These are phyloP conservation scores for Populus euphratica DNA, from an alignment of 345 rosid genomes.

Conservation along the genomic window DNA sequence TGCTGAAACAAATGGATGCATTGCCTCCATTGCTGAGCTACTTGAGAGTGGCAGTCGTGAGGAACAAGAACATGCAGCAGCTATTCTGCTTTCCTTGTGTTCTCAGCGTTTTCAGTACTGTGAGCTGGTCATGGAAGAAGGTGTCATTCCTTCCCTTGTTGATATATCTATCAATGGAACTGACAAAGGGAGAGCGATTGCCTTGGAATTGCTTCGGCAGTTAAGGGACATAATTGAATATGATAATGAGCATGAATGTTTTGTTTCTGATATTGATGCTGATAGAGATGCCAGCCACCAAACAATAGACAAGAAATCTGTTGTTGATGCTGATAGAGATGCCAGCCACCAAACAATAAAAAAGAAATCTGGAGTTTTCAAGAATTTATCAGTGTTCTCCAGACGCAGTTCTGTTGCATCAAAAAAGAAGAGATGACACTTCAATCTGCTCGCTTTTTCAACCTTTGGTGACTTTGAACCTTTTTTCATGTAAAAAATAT, in stretches of 20 bases:
- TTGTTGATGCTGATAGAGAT: too few relatives aligned
- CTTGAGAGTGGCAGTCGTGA: slow-evolving; percentile 51
- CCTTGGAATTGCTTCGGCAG: slow-evolving; percentile 66
- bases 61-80: slow-evolving; percentile 59
- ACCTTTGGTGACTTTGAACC: slow-evolving; percentile 5
- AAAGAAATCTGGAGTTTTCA: slow-evolving; percentile 25
- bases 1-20: slow-evolving; percentile 54
- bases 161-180: slow-evolving; percentile 57
- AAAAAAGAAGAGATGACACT: slow-evolving; percentile 42
- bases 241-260: slow-evolving; percentile 20
- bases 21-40: slow-evolving; percentile 52
- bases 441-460: background rate
- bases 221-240: slow-evolving; percentile 36
- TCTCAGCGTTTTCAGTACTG: slow-evolving; percentile 45
- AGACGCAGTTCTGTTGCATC: slow-evolving; percentile 15
- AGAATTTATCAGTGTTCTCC: slow-evolving; percentile 14
- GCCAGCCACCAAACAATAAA: too few relatives aligned
- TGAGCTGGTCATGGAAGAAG: slow-evolving; percentile 57
- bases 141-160: slow-evolving; percentile 51
- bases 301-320: slow-evolving; percentile 24
- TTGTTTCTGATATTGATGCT: slow-evolving; percentile 8
- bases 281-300: slow-evolving; percentile 14
- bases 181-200: slow-evolving; percentile 50
- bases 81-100: slow-evolving; percentile 37
- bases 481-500: background rate